phyloP scores from a whole-genome alignment of 2,329 filamentous ascomycete species.

The Paecilomyces fulvus region DNA sequence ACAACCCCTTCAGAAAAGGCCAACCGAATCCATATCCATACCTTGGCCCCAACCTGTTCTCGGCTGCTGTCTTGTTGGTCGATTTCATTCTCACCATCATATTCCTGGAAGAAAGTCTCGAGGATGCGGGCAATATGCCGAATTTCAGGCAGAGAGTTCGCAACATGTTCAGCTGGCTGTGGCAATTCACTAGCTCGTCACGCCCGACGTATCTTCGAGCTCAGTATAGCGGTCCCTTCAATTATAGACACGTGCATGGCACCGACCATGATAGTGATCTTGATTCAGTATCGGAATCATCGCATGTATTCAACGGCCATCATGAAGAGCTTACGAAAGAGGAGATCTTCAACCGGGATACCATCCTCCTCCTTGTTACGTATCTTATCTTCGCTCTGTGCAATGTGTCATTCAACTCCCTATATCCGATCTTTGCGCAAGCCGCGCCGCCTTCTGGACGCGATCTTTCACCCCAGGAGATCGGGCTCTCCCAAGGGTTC shows the following conservation, averaged over 20 bases:
- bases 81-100: conserved; percentile 68
- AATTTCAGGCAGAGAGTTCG: conserved; percentile 51
- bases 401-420: conserved; percentile 89
- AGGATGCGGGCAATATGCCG: conserved; percentile 55
- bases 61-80: conserved; percentile 60
- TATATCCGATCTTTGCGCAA: conserved; percentile 89
- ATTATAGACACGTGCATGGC: conserved; percentile 7
- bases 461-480: conserved; percentile 64
- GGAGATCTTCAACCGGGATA: conserved; percentile 68
- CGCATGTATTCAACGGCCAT: conserved; percentile 26
- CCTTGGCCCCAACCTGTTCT: conserved; percentile 71
- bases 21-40: conserved; percentile 64
- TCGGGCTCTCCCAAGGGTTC: conserved; percentile 76
- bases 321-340: conserved; percentile 44
- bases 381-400: conserved; percentile 91
- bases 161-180: conserved; percentile 58
- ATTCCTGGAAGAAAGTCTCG: conserved; percentile 79
- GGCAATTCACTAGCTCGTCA: conserved; percentile 56
- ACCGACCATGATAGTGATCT: conserved; percentile 35
- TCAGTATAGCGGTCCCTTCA: conserved; percentile 17
- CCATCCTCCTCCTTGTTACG: conserved; percentile 68
- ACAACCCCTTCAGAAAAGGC: conserved; percentile 47
- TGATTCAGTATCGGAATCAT: conserved; percentile 36
- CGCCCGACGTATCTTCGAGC: conserved; percentile 52
- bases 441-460: conserved; percentile 68